Evolutionary conservation across 768 basidiomycete species (phyloP).

Genomic region (Nevesoporus exiguus): DNA sequence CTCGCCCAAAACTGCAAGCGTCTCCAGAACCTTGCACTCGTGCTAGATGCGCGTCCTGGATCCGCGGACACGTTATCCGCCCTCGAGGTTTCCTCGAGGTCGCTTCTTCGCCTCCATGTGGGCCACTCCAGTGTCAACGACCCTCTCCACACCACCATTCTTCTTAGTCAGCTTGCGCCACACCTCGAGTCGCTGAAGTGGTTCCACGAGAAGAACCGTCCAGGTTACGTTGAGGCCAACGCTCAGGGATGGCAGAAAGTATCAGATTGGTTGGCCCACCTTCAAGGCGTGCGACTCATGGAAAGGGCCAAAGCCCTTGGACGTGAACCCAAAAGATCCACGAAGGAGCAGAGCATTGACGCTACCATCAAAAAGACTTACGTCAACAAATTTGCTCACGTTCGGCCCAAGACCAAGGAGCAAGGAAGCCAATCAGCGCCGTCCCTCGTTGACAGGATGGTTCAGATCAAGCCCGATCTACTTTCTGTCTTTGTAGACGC

Average conservation of each 20-base stretch:
- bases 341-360: constrained; percentile 46
- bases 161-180: constrained; percentile 77
- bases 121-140: constrained; percentile 74
- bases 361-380: constrained; percentile 44
- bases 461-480: constrained; percentile 39
- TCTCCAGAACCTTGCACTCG: constrained; percentile 63
- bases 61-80: constrained; percentile 44
- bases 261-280: constrained; percentile 64
- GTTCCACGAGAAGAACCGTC: constrained; percentile 77
- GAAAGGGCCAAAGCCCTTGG: constrained; percentile 49
- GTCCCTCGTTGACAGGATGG: constrained; percentile 33
- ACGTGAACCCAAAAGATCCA: constrained; percentile 16
- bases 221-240: constrained; percentile 64
- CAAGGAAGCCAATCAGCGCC: constrained; percentile 38
- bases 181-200: constrained; percentile 65
- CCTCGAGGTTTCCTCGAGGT: constrained; percentile 53
- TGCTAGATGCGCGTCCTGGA: constrained; percentile 55
- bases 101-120: constrained; percentile 67
- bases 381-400: constrained; percentile 41
- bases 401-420: constrained; percentile 35
- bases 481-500: constrained; percentile 50
- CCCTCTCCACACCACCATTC: constrained; percentile 64
- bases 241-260: constrained; percentile 67
- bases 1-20: constrained; percentile 56
- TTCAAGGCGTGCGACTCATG: constrained; percentile 61